A percentile compares a stretch with the other conserved stretches of the same genome.
Evolutionary conservation across 148 eudicot genomes (phyloP).

Genomic region (Beta vulgaris): DNA sequence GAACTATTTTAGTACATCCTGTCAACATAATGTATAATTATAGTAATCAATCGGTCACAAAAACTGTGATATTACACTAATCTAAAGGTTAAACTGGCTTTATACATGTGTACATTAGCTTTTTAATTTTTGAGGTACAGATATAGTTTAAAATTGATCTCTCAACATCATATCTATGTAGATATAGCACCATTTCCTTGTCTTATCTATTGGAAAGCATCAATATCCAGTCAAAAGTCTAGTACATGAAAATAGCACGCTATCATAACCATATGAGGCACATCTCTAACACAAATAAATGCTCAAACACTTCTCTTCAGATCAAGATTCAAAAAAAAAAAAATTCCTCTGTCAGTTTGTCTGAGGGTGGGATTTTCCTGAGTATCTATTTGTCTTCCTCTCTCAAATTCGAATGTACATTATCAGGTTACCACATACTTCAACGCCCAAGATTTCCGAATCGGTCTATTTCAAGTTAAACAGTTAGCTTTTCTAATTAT

Average conservation of each 20-base stretch:
- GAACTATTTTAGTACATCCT: too few species aligned
- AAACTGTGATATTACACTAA: not conserved
- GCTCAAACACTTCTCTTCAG: not conserved
- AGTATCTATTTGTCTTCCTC: not conserved
- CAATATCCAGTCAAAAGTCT: not conserved
- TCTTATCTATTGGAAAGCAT: too few species aligned
- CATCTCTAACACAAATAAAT: not conserved
- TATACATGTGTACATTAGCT: not conserved
- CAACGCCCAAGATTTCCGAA: too few species aligned
- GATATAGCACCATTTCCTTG: not conserved
- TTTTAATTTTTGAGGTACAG: not conserved
- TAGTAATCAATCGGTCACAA: not conserved
- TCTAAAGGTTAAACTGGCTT: not conserved
- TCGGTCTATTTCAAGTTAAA: too few species aligned
- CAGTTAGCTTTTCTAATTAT: too few species aligned
- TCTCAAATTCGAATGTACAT: too few species aligned
- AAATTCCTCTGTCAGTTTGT: too few species aligned
- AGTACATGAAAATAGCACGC: not conserved
- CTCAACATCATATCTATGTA: not conserved
- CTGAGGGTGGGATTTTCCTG: too few species aligned
- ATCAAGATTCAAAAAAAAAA: too few species aligned
- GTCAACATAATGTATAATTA: not conserved
- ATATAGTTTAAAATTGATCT: not conserved
- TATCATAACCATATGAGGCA: not conserved
- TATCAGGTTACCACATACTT: too few species aligned